A percentile compares a stretch with the other conserved stretches of the same genome.
Conservation (phyloP, 2,329 filamentous ascomycete species). For the Trichoderma sp. region DNA sequence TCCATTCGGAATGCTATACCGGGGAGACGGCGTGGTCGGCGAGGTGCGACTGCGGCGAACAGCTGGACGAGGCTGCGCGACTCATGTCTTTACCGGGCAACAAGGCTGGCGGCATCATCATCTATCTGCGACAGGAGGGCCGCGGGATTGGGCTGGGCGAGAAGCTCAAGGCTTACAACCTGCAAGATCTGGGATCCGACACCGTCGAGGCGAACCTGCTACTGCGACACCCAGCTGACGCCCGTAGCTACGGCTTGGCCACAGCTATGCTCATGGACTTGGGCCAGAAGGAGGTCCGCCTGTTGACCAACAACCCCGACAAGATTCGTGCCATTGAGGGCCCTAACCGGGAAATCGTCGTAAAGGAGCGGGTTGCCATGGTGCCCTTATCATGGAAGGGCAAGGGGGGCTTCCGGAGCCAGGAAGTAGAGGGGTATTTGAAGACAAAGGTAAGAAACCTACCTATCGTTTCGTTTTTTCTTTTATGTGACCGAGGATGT, state of each 20-base stretch:
- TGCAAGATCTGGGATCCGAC: constrained; percentile 95
- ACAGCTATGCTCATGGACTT: constrained; percentile 92
- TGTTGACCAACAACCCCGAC: constrained; percentile 96
- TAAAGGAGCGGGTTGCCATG: constrained; percentile 92
- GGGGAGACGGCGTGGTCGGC: constrained; percentile 98
- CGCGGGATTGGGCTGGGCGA: constrained; percentile 92
- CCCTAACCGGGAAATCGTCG: constrained; percentile 81
- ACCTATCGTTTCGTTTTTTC: not conserved
- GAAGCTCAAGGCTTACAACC: constrained; percentile 97
- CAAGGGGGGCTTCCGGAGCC: constrained; percentile 77
- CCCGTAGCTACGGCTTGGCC: constrained; percentile 91
- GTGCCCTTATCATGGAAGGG: constrained; percentile 92
- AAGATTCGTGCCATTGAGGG: constrained; percentile 95
- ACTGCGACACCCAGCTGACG: constrained; percentile 89
- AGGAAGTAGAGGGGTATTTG: constrained; percentile 91
- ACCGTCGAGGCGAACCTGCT: constrained; percentile 95
- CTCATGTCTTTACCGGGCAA: constrained; percentile 77
- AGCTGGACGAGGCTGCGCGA: constrained; percentile 92
- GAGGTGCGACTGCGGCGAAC: constrained; percentile 95
- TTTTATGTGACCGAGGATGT: not conserved
- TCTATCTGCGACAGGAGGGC: constrained; percentile 94
- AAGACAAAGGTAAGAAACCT: constrained; percentile 77
- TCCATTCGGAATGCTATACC: constrained; percentile 98
- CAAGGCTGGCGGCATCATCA: constrained; percentile 78
- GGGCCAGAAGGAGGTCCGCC: constrained; percentile 73